Evolutionary conservation across 306 rosid genomes (phyloP).

Genomic region (Inga laurina): DNA sequence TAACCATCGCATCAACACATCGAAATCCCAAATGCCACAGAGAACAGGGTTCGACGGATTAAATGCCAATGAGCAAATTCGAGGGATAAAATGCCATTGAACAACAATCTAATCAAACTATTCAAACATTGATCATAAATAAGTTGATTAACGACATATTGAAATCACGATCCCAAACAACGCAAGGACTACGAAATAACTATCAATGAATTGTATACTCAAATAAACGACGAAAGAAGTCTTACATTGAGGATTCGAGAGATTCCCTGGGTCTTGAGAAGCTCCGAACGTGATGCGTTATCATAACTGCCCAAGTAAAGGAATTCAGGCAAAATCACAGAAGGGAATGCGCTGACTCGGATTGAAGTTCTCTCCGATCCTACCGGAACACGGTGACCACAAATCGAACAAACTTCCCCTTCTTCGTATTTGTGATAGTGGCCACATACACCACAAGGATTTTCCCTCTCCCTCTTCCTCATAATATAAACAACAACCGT

Average conservation of each 20-base stretch:
- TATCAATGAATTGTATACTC: neutral
- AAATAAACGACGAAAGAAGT: neutral
- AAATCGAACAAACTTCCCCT: conserved; percentile 95
- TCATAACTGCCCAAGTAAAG: conserved; percentile 95
- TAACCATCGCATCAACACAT: neutral
- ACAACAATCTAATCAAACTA: conserved; percentile 13
- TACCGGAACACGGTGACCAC: conserved; percentile 88
- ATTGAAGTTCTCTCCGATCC: conserved; percentile 69
- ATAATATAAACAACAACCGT: conserved; percentile 37
- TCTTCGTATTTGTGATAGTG: conserved; percentile 98
- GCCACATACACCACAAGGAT: conserved; percentile 97
- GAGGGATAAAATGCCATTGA: neutral
- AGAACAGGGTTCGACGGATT: neutral
- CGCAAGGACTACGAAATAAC: neutral
- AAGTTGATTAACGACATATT: neutral
- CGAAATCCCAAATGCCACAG: neutral
- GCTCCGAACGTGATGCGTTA: conserved; percentile 96
- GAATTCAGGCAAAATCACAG: conserved; percentile 86
- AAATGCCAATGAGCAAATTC: neutral
- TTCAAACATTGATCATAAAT: neutral
- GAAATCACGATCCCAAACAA: conserved; percentile 6
- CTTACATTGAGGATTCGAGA: conserved; percentile 91
- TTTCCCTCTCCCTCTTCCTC: conserved; percentile 99
- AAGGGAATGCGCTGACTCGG: conserved; percentile 89
- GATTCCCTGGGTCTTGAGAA: conserved; percentile 95